A percentile compares a stretch with the other conserved stretches of the same genome.
phyloP scores from a whole-genome alignment of 805 yeast genomes.

The Pichia insulana region DNA sequence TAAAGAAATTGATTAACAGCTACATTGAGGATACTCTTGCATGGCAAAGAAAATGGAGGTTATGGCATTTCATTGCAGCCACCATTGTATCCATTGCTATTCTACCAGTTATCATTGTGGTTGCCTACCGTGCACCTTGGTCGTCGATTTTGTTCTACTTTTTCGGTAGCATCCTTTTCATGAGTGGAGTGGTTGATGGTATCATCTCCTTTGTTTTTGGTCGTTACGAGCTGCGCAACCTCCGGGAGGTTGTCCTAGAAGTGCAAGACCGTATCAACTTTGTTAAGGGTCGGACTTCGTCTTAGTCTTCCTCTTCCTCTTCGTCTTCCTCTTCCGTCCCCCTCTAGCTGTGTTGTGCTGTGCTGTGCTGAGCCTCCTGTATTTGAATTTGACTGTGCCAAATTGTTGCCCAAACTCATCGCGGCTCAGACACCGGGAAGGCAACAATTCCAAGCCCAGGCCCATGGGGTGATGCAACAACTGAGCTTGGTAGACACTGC shows the following conservation, averaged over 20 bases:
- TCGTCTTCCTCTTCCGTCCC: neutral
- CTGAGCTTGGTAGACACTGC: too few relatives aligned
- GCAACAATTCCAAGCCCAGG: too few relatives aligned
- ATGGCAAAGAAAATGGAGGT: constrained; percentile 59
- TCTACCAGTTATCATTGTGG: constrained; percentile 50
- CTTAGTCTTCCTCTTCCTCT: neutral
- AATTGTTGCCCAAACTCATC: too few relatives aligned
- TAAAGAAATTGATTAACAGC: constrained; percentile 36
- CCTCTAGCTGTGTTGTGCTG: too few relatives aligned
- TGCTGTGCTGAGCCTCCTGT: too few relatives aligned
- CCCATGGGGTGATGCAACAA: too few relatives aligned
- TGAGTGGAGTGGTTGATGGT: constrained; percentile 68
- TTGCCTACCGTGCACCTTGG: constrained; percentile 47
- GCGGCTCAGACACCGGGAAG: too few relatives aligned
- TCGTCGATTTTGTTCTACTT: constrained; percentile 58
- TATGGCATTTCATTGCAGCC: constrained; percentile 53
- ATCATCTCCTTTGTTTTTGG: constrained; percentile 74
- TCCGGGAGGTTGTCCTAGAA: constrained; percentile 67
- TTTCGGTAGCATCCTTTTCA: constrained; percentile 43
- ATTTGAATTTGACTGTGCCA: too few relatives aligned
- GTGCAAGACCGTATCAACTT: constrained; percentile 31
- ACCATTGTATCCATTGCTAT: constrained; percentile 43
- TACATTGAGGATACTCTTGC: constrained; percentile 43
- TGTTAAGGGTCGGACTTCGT: constrained; percentile 1
- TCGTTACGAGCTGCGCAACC: constrained; percentile 66